phyloP scores from a whole-genome alignment of 2,329 filamentous ascomycete species.

The Torrubiella hemipterigena region DNA sequence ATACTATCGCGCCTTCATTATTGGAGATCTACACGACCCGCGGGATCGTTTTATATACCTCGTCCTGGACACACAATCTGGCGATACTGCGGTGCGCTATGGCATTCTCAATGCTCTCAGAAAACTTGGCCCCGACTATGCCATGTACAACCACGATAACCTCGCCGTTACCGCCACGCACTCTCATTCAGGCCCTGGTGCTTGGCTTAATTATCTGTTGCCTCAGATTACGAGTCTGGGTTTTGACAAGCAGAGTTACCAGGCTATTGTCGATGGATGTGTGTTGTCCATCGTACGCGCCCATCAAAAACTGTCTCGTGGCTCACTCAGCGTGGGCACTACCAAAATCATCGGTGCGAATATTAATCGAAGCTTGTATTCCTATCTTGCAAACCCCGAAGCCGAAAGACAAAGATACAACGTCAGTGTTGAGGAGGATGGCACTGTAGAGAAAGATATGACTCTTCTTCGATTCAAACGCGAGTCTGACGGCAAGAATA shows the following conservation, averaged over 20 bases:
- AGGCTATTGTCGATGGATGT: constrained; percentile 76
- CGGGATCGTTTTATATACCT: constrained; percentile 72
- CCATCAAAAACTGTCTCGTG: constrained; percentile 45
- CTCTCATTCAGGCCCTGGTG: constrained; percentile 79
- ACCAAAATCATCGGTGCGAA: constrained; percentile 57
- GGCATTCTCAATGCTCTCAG: constrained; percentile 66
- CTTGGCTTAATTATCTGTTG: constrained; percentile 84
- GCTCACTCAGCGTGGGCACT: constrained; percentile 53
- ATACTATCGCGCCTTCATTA: constrained; percentile 77
- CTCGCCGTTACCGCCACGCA: constrained; percentile 86
- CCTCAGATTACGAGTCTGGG: constrained; percentile 81
- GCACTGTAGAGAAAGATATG: constrained; percentile 59
- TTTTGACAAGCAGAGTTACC: constrained; percentile 75
- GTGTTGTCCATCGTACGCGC: constrained; percentile 68
- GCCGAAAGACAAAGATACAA: constrained; percentile 58
- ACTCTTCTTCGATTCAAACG: constrained; percentile 66
- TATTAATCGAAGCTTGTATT: constrained; percentile 72
- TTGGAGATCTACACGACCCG: constrained; percentile 54
- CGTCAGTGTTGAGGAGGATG: constrained; percentile 19
- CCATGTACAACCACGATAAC: constrained; percentile 60
- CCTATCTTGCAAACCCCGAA: constrained; percentile 72
- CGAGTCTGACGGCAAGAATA: constrained; percentile 57
- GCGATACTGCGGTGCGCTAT: constrained; percentile 76
- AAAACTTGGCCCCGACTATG: constrained; percentile 57
- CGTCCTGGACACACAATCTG: constrained; percentile 73